phyloP scores from a whole-genome alignment of 208 protist genomes.

The Vickermania spadyakhi region DNA sequence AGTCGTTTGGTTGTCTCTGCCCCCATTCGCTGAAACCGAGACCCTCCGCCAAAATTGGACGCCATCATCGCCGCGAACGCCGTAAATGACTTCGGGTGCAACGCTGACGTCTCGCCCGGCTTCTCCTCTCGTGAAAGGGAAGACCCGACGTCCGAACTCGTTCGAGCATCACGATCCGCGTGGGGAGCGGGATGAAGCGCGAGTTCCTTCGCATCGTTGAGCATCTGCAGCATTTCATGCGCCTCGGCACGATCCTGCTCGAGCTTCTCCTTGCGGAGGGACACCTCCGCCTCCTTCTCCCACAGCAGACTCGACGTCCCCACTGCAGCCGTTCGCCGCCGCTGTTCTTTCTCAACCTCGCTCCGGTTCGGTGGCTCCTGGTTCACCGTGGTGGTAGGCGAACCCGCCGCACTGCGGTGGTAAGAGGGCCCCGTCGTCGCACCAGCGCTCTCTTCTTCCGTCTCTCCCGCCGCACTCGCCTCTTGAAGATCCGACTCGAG shows the following conservation, averaged over 20 bases:
- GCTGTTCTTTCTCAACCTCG: no score
- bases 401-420: not conserved
- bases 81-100: constrained; percentile 12
- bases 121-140: not conserved
- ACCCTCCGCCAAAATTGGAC: constrained; percentile 70
- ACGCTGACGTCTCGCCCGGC: not conserved
- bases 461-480: constrained; percentile 19
- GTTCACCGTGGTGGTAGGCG: not conserved
- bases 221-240: constrained; percentile 53
- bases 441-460: not conserved
- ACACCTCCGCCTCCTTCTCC: constrained; percentile 13
- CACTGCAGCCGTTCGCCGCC: not conserved
- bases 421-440: not conserved
- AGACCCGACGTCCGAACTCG: no score
- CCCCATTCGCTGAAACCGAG: constrained; percentile 69
- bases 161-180: no score
- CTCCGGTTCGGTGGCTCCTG: no score
- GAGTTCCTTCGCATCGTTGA: constrained; percentile 72
- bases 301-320: not conserved
- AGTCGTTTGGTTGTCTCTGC: constrained; percentile 39
- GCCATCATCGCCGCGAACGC: constrained; percentile 56
- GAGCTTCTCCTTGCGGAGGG: constrained; percentile 18
- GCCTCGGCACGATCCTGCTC: constrained; percentile 46
- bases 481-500: constrained; percentile 52
- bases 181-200: not conserved